Percentiles rank a stretch among this genome's conserved stretches.
Conservation (phyloP, 768 basidiomycete genomes). For the Serendipita sp. region DNA sequence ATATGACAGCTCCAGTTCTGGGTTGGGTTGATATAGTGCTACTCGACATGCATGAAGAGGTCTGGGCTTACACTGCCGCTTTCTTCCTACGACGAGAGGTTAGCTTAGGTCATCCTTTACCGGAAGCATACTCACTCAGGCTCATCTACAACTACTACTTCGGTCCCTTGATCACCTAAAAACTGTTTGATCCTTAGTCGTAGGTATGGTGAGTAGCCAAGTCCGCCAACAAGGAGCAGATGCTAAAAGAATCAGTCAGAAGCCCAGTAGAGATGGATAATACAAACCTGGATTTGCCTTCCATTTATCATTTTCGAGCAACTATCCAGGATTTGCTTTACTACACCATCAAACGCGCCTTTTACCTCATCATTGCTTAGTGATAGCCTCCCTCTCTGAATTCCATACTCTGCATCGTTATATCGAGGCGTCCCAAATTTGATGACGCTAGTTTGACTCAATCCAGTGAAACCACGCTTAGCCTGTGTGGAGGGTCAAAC, state of each 20-base stretch:
- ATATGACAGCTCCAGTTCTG: background rate
- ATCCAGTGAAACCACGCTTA: background rate
- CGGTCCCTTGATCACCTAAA: background rate
- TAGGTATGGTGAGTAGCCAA: background rate
- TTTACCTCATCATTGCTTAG: background rate
- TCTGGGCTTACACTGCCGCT: background rate
- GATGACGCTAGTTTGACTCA: background rate
- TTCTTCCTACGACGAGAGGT: background rate
- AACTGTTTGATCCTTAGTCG: background rate
- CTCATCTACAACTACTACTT: background rate
- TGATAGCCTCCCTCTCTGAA: background rate
- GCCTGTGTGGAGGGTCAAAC: background rate
- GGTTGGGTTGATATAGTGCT: background rate
- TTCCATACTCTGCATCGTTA: background rate
- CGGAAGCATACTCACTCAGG: background rate
- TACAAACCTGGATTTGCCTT: background rate
- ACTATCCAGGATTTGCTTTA: background rate
- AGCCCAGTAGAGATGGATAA: background rate
- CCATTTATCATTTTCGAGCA: background rate
- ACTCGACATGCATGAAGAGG: background rate
- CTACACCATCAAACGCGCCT: background rate
- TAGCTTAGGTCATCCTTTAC: background rate
- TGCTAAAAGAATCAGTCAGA: background rate
- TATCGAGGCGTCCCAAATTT: background rate
- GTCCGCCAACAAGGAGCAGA: background rate